Percentiles rank a stretch among this genome's conserved stretches.
Evolutionary conservation across 2,329 filamentous ascomycete genomes (phyloP).

Genomic region (Diaporthe sp.): DNA sequence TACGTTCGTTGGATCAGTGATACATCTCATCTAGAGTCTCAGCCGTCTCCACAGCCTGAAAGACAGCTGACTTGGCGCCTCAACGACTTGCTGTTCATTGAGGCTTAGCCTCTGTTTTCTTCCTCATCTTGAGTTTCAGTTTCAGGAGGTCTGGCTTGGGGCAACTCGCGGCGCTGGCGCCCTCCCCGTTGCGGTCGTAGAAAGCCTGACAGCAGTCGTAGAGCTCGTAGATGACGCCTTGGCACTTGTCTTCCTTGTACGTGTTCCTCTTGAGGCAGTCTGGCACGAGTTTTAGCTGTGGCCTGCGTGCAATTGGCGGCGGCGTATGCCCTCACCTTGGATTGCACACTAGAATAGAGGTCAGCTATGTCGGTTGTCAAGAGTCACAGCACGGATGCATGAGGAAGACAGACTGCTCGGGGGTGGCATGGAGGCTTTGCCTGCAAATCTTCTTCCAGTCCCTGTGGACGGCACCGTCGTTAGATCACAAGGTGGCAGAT

Average conservation of each 20-base stretch:
- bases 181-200: slow-evolving; percentile 83
- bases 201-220: slow-evolving; percentile 96
- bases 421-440: slow-evolving; percentile 87
- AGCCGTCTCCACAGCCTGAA: neutral
- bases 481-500: neutral
- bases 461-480: slow-evolving; percentile 47
- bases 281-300: slow-evolving; percentile 52
- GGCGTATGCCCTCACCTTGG: slow-evolving; percentile 71
- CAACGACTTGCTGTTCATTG: slow-evolving; percentile 27
- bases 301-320: neutral
- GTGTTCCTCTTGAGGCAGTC: slow-evolving; percentile 87
- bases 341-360: slow-evolving; percentile 79
- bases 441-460: slow-evolving; percentile 77
- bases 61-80: neutral
- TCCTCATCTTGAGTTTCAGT: slow-evolving; percentile 86
- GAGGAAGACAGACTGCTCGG: slow-evolving; percentile 74
- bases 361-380: slow-evolving; percentile 2
- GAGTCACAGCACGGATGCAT: neutral
- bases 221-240: slow-evolving; percentile 81
- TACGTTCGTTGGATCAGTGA: slow-evolving; percentile 55
- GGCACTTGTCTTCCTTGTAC: slow-evolving; percentile 89
- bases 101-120: slow-evolving; percentile 43
- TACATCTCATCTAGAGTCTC: slow-evolving; percentile 47
- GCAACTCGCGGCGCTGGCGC: slow-evolving; percentile 84
- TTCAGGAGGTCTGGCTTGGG: slow-evolving; percentile 84